These are phyloP conservation scores for Citeromyces matritensis DNA, from an alignment of 805 yeast genomes.

Conservation along the genomic window DNA sequence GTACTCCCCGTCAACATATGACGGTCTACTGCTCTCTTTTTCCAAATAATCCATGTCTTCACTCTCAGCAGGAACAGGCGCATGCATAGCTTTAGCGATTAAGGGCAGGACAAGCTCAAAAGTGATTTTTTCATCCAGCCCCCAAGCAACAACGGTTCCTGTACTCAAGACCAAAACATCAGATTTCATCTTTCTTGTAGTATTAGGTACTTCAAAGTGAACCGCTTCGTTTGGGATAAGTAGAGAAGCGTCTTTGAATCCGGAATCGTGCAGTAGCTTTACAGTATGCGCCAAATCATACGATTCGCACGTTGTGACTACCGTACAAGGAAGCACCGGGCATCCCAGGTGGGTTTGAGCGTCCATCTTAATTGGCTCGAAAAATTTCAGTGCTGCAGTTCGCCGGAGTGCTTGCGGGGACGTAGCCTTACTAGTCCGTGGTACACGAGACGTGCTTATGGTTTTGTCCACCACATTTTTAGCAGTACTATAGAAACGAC, in stretches of 20 bases:
- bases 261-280: slow-evolving; percentile 19
- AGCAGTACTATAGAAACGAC: too few species aligned
- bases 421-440: too few species aligned
- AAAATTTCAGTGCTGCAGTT: too few species aligned
- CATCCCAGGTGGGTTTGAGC: too few species aligned
- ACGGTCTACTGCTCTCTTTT: slow-evolving; percentile 13
- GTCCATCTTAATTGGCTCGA: slow-evolving; percentile 6
- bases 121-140: slow-evolving; percentile 41
- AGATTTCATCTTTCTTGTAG: too few species aligned
- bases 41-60: slow-evolving; percentile 81
- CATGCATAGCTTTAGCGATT: slow-evolving; percentile 29
- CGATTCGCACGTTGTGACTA: slow-evolving; percentile 59
- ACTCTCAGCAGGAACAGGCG: slow-evolving; percentile 42
- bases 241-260: slow-evolving; percentile 12
- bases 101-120: slow-evolving; percentile 33
- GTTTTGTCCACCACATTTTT: too few species aligned
- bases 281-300: slow-evolving; percentile 41
- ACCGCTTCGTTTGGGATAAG: too few species aligned
- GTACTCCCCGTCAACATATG: slow-evolving; percentile 51
- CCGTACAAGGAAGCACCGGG: slow-evolving; percentile 35
- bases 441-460: too few species aligned
- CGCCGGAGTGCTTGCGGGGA: too few species aligned
- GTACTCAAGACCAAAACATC: slow-evolving; percentile 59
- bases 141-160: slow-evolving; percentile 83
- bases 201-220: too few species aligned